Evolutionary conservation across 2,329 filamentous ascomycete species (phyloP).

Genomic region (Monosporascus sp.): DNA sequence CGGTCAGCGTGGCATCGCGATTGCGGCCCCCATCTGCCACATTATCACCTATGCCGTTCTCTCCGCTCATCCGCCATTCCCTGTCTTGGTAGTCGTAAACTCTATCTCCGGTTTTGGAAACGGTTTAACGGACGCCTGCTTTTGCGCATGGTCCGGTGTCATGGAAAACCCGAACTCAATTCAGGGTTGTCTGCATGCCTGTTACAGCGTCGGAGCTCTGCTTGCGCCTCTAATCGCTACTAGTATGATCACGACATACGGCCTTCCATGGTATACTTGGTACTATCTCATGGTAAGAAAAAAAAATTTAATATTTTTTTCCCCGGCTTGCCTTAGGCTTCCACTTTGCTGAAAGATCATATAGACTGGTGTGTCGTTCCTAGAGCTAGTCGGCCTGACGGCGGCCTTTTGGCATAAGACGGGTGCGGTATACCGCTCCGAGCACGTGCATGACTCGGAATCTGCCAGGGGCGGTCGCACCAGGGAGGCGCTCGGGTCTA

Average conservation of each 20-base stretch:
- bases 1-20: constrained; percentile 67
- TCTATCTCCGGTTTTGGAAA: constrained; percentile 66
- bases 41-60: constrained; percentile 60
- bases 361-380: constrained; percentile 36
- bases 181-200: background rate
- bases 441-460: constrained; percentile 15
- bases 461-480: constrained; percentile 37
- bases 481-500: constrained; percentile 37
- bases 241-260: constrained; percentile 49
- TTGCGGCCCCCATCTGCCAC: constrained; percentile 58
- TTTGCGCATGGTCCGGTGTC: constrained; percentile 39
- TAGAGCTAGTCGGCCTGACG: constrained; percentile 49
- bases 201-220: constrained; percentile 53
- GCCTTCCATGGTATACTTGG: constrained; percentile 53
- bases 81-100: constrained; percentile 46
- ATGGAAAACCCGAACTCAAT: constrained; percentile 55
- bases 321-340: no score
- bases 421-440: constrained; percentile 48
- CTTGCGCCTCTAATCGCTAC: constrained; percentile 55
- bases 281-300: constrained; percentile 53
- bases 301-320: no score
- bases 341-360: background rate
- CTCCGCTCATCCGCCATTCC: constrained; percentile 63
- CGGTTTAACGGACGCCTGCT: constrained; percentile 47
- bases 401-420: constrained; percentile 60